phyloP scores from a whole-genome alignment of 306 rosid species.

The Herpetospermum pedunculosum region DNA sequence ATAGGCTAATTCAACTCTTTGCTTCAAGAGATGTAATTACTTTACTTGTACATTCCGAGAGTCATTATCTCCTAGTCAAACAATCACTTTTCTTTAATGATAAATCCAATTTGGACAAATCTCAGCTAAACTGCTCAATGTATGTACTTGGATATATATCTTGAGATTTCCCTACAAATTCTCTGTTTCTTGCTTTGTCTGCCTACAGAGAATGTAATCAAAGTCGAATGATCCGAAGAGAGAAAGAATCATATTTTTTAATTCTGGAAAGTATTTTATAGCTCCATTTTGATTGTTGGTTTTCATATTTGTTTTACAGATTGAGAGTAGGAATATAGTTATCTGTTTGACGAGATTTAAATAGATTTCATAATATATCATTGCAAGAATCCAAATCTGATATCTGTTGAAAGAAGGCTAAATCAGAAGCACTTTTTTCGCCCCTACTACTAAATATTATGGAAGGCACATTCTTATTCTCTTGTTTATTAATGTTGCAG shows the following conservation, averaged over 20 bases:
- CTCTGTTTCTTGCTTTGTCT: not conserved
- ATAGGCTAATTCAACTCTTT: constrained; percentile 4
- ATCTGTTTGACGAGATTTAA: constrained; percentile 1
- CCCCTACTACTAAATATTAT: not conserved
- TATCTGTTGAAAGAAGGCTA: not conserved
- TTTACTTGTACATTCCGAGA: constrained; percentile 3
- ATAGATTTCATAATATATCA: not conserved
- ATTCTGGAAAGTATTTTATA: not conserved
- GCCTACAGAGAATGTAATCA: not conserved
- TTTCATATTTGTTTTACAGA: not conserved
- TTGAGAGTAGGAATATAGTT: constrained; percentile 1
- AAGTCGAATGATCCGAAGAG: not conserved
- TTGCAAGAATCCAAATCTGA: constrained; percentile 5
- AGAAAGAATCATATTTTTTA: not conserved
- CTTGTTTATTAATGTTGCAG: constrained; percentile 3
- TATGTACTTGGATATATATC: not conserved
- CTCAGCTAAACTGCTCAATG: not conserved
- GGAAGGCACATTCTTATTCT: constrained; percentile 5
- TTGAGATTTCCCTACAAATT: not conserved
- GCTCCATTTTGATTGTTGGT: not conserved
- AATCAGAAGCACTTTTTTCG: not conserved
- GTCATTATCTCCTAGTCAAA: not conserved
- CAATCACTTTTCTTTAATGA: not conserved
- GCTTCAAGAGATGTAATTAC: not conserved
- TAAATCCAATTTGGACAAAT: not conserved